Evolutionary conservation across 2,329 filamentous ascomycete species (phyloP).

Genomic region (Penicillium sp.): DNA sequence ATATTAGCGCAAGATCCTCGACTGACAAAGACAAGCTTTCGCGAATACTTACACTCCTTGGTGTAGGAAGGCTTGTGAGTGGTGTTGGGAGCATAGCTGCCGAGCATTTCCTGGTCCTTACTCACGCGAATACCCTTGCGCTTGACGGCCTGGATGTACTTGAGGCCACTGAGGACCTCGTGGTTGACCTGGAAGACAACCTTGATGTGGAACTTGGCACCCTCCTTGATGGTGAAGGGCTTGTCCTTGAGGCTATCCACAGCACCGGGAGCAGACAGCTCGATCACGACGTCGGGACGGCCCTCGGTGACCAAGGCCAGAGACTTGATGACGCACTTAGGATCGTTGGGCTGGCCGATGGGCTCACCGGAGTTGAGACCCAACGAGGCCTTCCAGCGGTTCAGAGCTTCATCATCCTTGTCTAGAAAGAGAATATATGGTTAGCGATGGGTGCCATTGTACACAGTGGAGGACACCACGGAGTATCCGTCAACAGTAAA

Average conservation of each 20-base stretch:
- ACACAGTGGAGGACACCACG: slow-evolving; percentile 10
- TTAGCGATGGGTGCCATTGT: slow-evolving; percentile 26
- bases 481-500: not conserved
- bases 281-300: slow-evolving; percentile 83
- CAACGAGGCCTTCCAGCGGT: slow-evolving; percentile 96
- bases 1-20: not conserved
- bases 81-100: slow-evolving; percentile 91
- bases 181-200: slow-evolving; percentile 95
- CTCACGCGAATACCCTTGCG: slow-evolving; percentile 81
- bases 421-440: slow-evolving; percentile 47
- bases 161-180: slow-evolving; percentile 90
- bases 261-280: slow-evolving; percentile 74
- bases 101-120: slow-evolving; percentile 99
- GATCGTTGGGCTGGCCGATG: slow-evolving; percentile 76
- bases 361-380: slow-evolving; percentile 75
- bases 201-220: slow-evolving; percentile 90
- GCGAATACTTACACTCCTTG: slow-evolving; percentile 76
- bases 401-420: slow-evolving; percentile 84
- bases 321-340: slow-evolving; percentile 89
- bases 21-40: not conserved
- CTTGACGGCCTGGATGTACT: slow-evolving; percentile 95
- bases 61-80: slow-evolving; percentile 81
- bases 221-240: slow-evolving; percentile 98
- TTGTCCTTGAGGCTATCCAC: slow-evolving; percentile 81
- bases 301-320: slow-evolving; percentile 86